Conservation (phyloP, 2,329 filamentous ascomycete genomes). For the Metarhizium anisopliae region DNA sequence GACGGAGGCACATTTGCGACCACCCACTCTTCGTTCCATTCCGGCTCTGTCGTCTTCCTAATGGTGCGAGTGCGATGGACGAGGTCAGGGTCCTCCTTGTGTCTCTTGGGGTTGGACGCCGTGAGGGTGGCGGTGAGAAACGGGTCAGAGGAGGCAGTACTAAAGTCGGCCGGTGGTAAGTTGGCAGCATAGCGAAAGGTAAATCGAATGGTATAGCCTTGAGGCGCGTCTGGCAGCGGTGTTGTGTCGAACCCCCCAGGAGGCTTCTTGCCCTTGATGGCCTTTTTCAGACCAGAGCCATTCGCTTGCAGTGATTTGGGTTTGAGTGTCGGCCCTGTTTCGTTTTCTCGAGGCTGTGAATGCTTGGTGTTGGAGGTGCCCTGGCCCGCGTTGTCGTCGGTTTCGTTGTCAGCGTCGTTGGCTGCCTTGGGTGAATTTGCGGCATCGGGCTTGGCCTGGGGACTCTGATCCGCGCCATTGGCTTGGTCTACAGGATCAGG, state of each 20-base stretch:
- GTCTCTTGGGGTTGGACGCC: constrained; percentile 59
- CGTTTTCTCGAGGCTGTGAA: not conserved
- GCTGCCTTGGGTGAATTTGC: not conserved
- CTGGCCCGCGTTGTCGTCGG: not conserved
- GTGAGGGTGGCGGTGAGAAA: constrained; percentile 71
- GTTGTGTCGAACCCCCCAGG: constrained; percentile 74
- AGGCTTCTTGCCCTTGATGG: constrained; percentile 32
- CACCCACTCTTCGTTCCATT: constrained; percentile 80
- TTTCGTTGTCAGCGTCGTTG: not conserved
- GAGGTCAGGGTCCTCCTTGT: constrained; percentile 78
- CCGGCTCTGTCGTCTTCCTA: constrained; percentile 61
- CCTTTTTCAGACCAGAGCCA: constrained; percentile 13
- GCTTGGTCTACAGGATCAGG: no score
- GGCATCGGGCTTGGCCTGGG: not conserved
- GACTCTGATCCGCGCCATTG: not conserved
- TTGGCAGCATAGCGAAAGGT: constrained; percentile 75
- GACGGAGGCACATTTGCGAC: constrained; percentile 76
- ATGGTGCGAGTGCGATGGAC: constrained; percentile 68
- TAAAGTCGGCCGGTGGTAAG: constrained; percentile 74
- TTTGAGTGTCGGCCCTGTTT: no score
- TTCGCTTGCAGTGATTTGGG: not conserved
- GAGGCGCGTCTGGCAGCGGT: constrained; percentile 62
- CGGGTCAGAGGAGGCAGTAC: constrained; percentile 71
- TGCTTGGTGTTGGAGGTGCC: not conserved
- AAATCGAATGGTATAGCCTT: constrained; percentile 78